phyloP scores from a whole-genome alignment of 2,329 filamentous ascomycete genomes.

The Xenoacremonium recifei region DNA sequence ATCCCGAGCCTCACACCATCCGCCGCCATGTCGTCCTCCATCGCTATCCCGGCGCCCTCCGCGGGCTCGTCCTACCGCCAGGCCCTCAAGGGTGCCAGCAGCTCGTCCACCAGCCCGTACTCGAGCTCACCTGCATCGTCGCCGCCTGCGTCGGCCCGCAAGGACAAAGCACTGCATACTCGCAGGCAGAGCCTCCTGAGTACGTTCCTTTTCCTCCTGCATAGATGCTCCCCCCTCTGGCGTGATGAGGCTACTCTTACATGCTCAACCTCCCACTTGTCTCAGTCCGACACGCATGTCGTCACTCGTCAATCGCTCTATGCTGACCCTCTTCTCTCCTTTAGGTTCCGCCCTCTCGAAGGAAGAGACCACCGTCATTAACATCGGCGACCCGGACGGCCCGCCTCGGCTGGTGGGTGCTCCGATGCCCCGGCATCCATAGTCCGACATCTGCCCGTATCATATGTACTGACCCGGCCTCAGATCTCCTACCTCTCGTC shows the following conservation, averaged over 20 bases:
- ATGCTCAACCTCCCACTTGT: slow-evolving; percentile 4
- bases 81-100: slow-evolving; percentile 44
- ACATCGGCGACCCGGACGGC: slow-evolving; percentile 73
- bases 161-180: slow-evolving; percentile 48
- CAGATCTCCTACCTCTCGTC: slow-evolving; percentile 79
- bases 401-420: slow-evolving; percentile 65
- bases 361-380: slow-evolving; percentile 77
- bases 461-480: slow-evolving; percentile 18
- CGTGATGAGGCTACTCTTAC: slow-evolving; percentile 9
- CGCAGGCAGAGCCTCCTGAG: slow-evolving; percentile 63
- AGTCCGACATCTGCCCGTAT: slow-evolving; percentile 1
- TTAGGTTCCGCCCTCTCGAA: slow-evolving; percentile 69
- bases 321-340: slow-evolving; percentile 29
- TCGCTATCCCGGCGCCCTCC: slow-evolving; percentile 59
- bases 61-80: slow-evolving; percentile 35
- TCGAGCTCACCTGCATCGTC: slow-evolving; percentile 48
- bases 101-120: slow-evolving; percentile 43
- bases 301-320: slow-evolving; percentile 5
- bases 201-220: slow-evolving; percentile 34
- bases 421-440: slow-evolving; percentile 1
- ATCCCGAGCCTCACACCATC: slow-evolving; percentile 13
- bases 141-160: slow-evolving; percentile 52
- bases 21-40: slow-evolving; percentile 62
- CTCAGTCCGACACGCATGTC: slow-evolving; percentile 5
- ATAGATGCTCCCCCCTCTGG: slow-evolving; percentile 6